Evolutionary conservation across 208 protist genomes (phyloP).

Genomic region (Crithidia expoeki): DNA sequence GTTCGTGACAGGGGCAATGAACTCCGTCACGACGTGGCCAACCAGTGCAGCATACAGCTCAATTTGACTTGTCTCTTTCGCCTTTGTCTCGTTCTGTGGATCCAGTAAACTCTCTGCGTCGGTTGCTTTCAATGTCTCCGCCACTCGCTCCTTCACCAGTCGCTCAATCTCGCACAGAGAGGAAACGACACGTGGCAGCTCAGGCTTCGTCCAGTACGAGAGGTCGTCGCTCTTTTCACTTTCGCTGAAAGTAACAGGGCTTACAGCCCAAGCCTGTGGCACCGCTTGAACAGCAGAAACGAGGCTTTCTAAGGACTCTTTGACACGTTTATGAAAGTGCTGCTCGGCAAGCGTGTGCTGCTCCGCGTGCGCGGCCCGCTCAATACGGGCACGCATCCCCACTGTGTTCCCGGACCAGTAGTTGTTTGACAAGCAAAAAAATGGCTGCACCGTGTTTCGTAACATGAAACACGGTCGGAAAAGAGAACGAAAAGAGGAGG

Average conservation of each 20-base stretch:
- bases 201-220: conserved; percentile 18
- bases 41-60: conserved; percentile 16
- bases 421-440: too few relatives aligned
- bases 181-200: conserved; percentile 12
- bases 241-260: not conserved
- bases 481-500: too few relatives aligned
- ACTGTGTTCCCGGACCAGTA: too few relatives aligned
- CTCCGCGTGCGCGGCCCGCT: conserved; percentile 20
- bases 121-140: not conserved
- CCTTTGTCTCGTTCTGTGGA: not conserved
- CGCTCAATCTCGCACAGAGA: conserved; percentile 14
- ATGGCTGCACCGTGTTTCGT: too few relatives aligned
- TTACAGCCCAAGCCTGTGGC: not conserved
- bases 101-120: not conserved
- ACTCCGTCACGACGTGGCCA: not conserved
- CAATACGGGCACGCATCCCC: conserved; percentile 26
- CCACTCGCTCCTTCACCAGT: conserved; percentile 10
- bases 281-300: not conserved
- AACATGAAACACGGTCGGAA: too few relatives aligned
- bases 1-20: conserved; percentile 4
- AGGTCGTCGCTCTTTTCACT: conserved; percentile 1
- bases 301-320: not conserved
- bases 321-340: conserved; percentile 1
- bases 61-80: not conserved
- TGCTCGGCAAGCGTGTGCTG: not conserved